phyloP scores from a whole-genome alignment of 176 grass and related monocot species.

The Leersia perrieri region DNA sequence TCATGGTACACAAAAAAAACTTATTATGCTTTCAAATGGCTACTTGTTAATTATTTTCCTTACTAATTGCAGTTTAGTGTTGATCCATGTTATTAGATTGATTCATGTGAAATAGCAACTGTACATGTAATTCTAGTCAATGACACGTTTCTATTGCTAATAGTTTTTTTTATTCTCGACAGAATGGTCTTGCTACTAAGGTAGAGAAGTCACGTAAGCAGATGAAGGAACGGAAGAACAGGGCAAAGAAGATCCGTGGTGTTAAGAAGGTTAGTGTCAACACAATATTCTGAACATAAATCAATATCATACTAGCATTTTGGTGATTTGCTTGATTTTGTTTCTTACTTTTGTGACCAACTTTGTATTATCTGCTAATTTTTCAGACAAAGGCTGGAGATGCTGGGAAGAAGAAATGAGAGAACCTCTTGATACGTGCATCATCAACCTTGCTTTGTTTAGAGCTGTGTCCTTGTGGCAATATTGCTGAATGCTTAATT shows the following conservation, averaged over 20 bases:
- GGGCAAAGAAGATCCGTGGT: slow-evolving; percentile 81
- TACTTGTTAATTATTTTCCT: not conserved
- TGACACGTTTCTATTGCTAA: slow-evolving; percentile 1
- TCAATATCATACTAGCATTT: not conserved
- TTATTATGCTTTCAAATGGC: not conserved
- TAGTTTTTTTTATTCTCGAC: not conserved
- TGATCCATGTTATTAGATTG: not conserved
- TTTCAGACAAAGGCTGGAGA: slow-evolving; percentile 94
- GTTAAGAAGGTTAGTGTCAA: slow-evolving; percentile 67
- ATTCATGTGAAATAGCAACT: not conserved
- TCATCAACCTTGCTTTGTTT: slow-evolving; percentile 23
- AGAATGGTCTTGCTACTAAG: slow-evolving; percentile 97
- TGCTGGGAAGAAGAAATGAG: slow-evolving; percentile 85
- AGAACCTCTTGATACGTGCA: not conserved
- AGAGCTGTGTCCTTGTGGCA: slow-evolving; percentile 10
- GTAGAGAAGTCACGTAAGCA: slow-evolving; percentile 93
- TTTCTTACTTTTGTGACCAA: not conserved
- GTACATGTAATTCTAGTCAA: not conserved
- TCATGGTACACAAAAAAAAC: not conserved
- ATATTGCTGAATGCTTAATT: slow-evolving; percentile 28
- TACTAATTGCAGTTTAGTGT: not conserved
- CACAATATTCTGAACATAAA: not conserved
- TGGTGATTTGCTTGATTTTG: not conserved
- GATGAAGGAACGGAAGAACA: slow-evolving; percentile 94
- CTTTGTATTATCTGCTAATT: not conserved